Evolutionary conservation across 768 basidiomycete genomes (phyloP).

Genomic region (Mycena vulgaris): DNA sequence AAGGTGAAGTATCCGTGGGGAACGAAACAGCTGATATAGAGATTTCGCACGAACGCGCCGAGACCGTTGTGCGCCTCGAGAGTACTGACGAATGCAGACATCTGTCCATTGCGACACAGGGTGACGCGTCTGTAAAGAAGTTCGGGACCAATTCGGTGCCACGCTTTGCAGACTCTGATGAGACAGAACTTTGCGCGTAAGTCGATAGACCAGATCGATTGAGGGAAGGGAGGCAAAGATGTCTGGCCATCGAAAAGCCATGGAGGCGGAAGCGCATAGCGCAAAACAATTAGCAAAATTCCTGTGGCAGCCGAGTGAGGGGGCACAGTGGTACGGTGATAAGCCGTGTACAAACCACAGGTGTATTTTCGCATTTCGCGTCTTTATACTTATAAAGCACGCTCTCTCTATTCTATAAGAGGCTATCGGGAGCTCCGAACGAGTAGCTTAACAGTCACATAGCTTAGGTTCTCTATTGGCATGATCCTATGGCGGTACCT

Average conservation of each 20-base stretch:
- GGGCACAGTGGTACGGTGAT: not conserved
- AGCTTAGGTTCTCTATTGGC: no score
- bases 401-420: no score
- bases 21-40: constrained; percentile 33
- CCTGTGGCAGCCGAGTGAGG: not conserved
- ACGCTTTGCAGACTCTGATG: constrained; percentile 43
- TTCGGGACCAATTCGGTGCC: constrained; percentile 41
- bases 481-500: no score
- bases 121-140: constrained; percentile 46
- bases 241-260: constrained; percentile 18
- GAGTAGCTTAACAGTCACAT: no score
- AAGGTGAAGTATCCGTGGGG: constrained; percentile 21
- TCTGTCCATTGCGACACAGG: constrained; percentile 42
- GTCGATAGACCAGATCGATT: constrained; percentile 42
- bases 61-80: constrained; percentile 34
- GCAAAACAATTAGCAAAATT: not conserved
- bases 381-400: no score
- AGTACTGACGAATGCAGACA: constrained; percentile 39
- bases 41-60: constrained; percentile 27
- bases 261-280: not conserved
- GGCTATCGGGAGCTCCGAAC: no score
- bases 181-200: constrained; percentile 40
- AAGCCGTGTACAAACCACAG: no score
- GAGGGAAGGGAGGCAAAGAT: constrained; percentile 25
- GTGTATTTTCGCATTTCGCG: no score